phyloP scores from a whole-genome alignment of 192 early-diverging fungal species.

The Coemansia sp. region DNA sequence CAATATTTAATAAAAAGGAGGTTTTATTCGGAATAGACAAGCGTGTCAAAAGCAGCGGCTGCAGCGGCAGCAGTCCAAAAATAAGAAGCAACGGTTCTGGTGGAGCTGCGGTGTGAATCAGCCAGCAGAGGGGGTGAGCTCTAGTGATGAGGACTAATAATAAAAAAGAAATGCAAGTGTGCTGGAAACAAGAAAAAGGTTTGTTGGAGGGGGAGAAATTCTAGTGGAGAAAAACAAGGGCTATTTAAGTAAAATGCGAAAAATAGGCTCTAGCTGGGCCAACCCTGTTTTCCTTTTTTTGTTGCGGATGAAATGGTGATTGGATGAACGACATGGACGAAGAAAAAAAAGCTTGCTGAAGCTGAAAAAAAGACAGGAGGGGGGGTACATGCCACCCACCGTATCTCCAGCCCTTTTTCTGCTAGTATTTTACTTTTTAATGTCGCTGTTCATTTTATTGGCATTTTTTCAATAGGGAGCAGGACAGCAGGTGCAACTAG shows the following conservation, averaged over 20 bases:
- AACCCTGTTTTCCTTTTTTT: background rate
- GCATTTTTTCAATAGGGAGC: too few relatives aligned
- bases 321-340: background rate
- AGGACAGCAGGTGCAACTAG: too few relatives aligned
- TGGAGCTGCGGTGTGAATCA: too few relatives aligned
- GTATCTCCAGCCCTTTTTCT: background rate
- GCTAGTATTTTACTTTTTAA: too few relatives aligned
- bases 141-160: background rate
- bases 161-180: background rate
- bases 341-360: background rate
- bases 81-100: too few relatives aligned
- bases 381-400: background rate
- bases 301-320: constrained; percentile 2
- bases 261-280: background rate
- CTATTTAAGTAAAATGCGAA: background rate
- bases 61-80: too few relatives aligned
- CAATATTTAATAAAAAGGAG: too few relatives aligned
- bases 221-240: background rate
- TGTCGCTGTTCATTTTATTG: too few relatives aligned
- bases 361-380: background rate
- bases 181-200: too few relatives aligned
- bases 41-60: too few relatives aligned
- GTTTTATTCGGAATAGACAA: too few relatives aligned
- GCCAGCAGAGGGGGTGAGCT: too few relatives aligned
- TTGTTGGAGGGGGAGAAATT: background rate